A percentile compares a stretch with the other conserved stretches of the same genome.
Conservation (phyloP, 345 rosid species). For the Triadica sebifera region DNA sequence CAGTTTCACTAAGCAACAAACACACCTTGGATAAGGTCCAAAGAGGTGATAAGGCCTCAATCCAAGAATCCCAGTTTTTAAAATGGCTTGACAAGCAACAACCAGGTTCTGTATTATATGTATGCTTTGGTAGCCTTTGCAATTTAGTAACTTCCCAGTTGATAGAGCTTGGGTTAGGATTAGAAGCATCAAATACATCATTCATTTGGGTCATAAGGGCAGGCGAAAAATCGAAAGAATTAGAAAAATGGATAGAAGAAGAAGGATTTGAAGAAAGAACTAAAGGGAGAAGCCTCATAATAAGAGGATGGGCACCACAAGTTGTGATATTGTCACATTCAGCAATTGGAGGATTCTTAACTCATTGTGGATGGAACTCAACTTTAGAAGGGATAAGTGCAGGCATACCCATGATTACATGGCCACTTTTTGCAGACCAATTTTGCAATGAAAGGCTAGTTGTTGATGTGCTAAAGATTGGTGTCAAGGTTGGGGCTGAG, state of each 20-base stretch:
- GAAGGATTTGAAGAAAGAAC: constrained; percentile 14
- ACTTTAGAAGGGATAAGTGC: not conserved
- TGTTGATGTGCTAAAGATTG: constrained; percentile 10
- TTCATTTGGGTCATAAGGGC: constrained; percentile 19
- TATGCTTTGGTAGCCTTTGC: constrained; percentile 16
- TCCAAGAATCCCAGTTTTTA: not conserved
- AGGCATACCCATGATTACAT: constrained; percentile 15
- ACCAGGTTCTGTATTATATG: constrained; percentile 15
- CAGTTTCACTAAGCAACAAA: constrained; percentile 15
- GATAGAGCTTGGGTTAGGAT: constrained; percentile 16
- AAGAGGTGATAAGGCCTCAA: constrained; percentile 7
- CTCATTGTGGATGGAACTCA: constrained; percentile 8
- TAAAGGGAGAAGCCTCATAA: constrained; percentile 12
- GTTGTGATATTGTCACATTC: constrained; percentile 8
- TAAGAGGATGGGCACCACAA: constrained; percentile 22
- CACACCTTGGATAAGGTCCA: constrained; percentile 4
- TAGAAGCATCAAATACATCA: constrained; percentile 16
- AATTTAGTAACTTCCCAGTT: constrained; percentile 8
- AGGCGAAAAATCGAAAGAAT: constrained; percentile 3
- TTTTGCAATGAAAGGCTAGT: constrained; percentile 16
- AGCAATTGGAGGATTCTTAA: constrained; percentile 18
- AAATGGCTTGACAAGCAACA: constrained; percentile 9
- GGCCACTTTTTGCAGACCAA: constrained; percentile 20
- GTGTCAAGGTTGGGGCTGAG: constrained; percentile 7
- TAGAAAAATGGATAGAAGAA: constrained; percentile 2